Evolutionary conservation across 495 filamentous ascomycete genomes (phyloP).

Genomic region (Immersiella caudata): DNA sequence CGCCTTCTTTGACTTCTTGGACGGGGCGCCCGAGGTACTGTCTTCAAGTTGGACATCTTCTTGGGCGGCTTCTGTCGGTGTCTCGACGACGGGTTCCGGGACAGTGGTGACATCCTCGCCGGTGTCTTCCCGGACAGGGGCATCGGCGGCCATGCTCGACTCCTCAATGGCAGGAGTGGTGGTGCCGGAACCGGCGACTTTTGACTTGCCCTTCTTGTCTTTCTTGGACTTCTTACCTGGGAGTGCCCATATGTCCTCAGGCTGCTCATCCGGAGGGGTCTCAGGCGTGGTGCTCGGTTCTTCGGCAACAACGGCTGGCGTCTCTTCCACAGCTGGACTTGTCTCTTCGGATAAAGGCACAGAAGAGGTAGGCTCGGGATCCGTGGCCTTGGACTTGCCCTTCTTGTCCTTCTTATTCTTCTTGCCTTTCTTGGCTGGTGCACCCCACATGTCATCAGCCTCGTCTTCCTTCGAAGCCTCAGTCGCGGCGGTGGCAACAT

Average conservation of each 20-base stretch:
- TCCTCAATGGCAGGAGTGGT: not conserved
- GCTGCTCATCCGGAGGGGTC: not conserved
- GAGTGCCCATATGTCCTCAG: conserved; percentile 14
- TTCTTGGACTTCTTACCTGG: conserved; percentile 40
- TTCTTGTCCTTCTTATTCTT: conserved; percentile 32
- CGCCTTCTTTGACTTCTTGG: conserved; percentile 25
- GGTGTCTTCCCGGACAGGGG: not conserved
- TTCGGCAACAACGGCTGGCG: not conserved
- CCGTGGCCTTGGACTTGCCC: conserved; percentile 28
- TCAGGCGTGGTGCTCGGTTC: not conserved
- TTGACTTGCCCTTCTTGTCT: conserved; percentile 37
- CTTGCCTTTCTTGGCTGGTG: conserved; percentile 27
- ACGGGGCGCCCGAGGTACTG: not conserved
- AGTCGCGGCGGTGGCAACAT: no score
- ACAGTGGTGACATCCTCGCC: not conserved
- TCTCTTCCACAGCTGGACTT: not conserved
- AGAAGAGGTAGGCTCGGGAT: conserved; percentile 29
- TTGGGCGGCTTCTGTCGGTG: not conserved
- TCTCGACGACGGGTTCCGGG: not conserved
- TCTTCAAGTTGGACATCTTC: not conserved
- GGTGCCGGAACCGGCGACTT: conserved; percentile 21
- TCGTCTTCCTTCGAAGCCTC: not conserved
- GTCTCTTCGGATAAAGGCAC: conserved; percentile 5
- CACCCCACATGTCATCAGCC: no score
- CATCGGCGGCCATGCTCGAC: not conserved